Evolutionary conservation across 179 eudicot species (phyloP).

Genomic region (Spinacia oleracea): DNA sequence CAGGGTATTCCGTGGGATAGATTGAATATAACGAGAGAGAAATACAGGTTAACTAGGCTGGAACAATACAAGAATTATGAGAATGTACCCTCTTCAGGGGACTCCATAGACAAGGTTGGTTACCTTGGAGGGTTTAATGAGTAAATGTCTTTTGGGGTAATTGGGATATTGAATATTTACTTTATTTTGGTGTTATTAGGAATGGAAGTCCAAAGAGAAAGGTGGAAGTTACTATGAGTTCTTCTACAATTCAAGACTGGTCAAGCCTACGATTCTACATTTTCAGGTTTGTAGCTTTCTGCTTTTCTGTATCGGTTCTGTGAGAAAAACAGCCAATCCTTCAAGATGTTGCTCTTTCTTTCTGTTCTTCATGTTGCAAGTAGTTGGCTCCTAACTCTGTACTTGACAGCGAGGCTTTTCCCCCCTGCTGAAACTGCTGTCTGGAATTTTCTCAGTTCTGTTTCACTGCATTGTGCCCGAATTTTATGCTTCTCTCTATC

Average conservation of each 20-base stretch:
- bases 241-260: slow-evolving; percentile 71
- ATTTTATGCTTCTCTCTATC: background rate
- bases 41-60: slow-evolving; percentile 69
- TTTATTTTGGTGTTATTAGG: slow-evolving; percentile 40
- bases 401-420: background rate
- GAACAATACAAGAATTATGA: slow-evolving; percentile 83
- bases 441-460: background rate
- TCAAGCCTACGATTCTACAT: slow-evolving; percentile 88
- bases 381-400: background rate
- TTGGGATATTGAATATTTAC: slow-evolving; percentile 11
- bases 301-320: slow-evolving; percentile 3
- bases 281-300: slow-evolving; percentile 60
- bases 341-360: background rate
- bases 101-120: slow-evolving; percentile 62
- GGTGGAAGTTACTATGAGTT: slow-evolving; percentile 75
- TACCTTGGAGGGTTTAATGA: background rate
- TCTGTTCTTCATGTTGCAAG: background rate
- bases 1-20: slow-evolving; percentile 92
- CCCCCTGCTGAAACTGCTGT: background rate
- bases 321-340: background rate
- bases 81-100: slow-evolving; percentile 64
- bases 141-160: background rate
- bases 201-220: slow-evolving; percentile 55
- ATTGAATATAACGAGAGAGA: slow-evolving; percentile 67
- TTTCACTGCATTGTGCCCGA: background rate